phyloP scores from a whole-genome alignment of 2,329 filamentous ascomycete species.

The Aureobasidium uvarum region DNA sequence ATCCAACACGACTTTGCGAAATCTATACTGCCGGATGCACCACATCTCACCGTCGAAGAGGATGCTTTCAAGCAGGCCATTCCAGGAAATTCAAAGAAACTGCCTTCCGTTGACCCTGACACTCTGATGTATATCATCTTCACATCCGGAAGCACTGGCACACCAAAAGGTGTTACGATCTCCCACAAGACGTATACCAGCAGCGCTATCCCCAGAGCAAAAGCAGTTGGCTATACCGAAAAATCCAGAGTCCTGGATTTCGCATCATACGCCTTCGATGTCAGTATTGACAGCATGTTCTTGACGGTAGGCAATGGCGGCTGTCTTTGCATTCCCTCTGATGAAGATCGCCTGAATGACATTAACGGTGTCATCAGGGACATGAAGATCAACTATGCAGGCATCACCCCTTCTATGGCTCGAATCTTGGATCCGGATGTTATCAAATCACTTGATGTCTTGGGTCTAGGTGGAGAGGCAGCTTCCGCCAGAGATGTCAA shows the following conservation, averaged over 20 bases:
- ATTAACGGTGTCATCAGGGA: conserved; percentile 44
- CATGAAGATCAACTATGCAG: conserved; percentile 44
- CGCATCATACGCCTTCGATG: conserved; percentile 30
- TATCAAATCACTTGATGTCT: conserved; percentile 44
- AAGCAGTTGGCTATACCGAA: conserved; percentile 22
- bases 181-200: conserved; percentile 54
- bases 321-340: conserved; percentile 42
- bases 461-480: conserved; percentile 48
- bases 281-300: conserved; percentile 29
- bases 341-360: conserved; percentile 50
- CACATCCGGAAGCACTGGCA: conserved; percentile 35
- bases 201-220: conserved; percentile 48
- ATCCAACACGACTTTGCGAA: conserved; percentile 28
- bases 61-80: conserved; percentile 1
- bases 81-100: background rate
- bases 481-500: conserved; percentile 40
- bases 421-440: conserved; percentile 43
- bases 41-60: conserved; percentile 27
- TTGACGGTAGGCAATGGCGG: conserved; percentile 28
- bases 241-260: conserved; percentile 27
- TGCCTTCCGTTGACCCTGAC: conserved; percentile 25
- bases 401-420: conserved; percentile 49
- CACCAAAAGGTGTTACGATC: conserved; percentile 33
- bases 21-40: conserved; percentile 27
- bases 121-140: conserved; percentile 35